Percentiles rank a stretch among this genome's conserved stretches.
These are phyloP conservation scores for Didymella pomorum DNA, from an alignment of 2,329 filamentous ascomycete species.

Conservation along the genomic window DNA sequence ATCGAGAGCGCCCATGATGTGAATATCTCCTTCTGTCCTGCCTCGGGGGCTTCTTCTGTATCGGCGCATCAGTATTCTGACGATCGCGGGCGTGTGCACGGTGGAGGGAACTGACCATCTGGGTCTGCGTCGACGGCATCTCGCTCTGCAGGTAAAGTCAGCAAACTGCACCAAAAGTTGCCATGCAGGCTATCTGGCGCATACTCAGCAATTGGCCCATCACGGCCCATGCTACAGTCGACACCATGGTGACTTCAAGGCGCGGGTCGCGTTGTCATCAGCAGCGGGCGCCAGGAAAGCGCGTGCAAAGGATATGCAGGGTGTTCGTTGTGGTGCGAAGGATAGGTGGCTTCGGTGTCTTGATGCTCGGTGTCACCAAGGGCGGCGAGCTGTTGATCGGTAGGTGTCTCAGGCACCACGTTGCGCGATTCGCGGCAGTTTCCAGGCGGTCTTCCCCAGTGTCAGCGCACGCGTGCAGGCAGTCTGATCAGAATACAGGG, in stretches of 20 bases:
- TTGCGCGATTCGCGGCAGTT: constrained; percentile 28
- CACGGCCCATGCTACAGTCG: constrained; percentile 47
- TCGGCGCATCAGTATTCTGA: constrained; percentile 47
- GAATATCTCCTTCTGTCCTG: constrained; percentile 90
- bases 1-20: constrained; percentile 98
- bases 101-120: constrained; percentile 50
- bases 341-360: constrained; percentile 23
- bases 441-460: not conserved
- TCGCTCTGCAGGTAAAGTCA: constrained; percentile 49
- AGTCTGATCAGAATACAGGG: not conserved
- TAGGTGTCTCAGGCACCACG: constrained; percentile 27
- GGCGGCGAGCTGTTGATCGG: constrained; percentile 20
- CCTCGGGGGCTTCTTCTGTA: constrained; percentile 72
- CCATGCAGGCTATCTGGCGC: constrained; percentile 21
- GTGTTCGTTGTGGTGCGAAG: constrained; percentile 3
- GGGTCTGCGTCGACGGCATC: constrained; percentile 58
- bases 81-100: constrained; percentile 19
- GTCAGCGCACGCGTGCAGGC: constrained; percentile 15
- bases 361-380: constrained; percentile 16
- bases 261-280: constrained; percentile 40
- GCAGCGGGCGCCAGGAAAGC: constrained; percentile 12
- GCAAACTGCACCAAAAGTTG: constrained; percentile 8
- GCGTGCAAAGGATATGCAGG: constrained; percentile 21
- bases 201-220: constrained; percentile 51
- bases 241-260: constrained; percentile 50